Conservation (phyloP, 2,329 filamentous ascomycete genomes). For the Diaporthe sp. region DNA sequence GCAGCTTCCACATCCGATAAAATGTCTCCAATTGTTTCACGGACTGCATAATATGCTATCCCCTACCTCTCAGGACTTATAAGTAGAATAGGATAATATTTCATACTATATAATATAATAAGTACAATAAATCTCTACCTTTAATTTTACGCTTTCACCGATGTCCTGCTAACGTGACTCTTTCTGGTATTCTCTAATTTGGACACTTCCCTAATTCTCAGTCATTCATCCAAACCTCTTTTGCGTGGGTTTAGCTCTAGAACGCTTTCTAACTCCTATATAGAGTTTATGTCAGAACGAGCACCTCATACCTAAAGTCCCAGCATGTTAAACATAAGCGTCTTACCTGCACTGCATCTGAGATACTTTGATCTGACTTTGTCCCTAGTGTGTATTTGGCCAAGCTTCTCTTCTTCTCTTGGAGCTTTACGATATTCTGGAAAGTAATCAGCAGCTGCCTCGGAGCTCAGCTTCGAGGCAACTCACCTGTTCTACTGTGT, state of each 20-base stretch:
- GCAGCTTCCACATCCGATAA: too few relatives aligned
- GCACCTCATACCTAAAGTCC: not conserved
- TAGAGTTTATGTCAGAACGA: not conserved
- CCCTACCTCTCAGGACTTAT: too few relatives aligned
- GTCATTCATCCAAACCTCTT: not conserved
- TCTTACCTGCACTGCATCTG: conserved; percentile 5
- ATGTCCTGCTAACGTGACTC: too few relatives aligned
- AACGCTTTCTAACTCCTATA: not conserved
- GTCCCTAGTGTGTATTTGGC: not conserved
- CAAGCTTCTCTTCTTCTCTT: conserved; percentile 15
- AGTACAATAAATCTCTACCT: too few relatives aligned
- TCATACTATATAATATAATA: too few relatives aligned
- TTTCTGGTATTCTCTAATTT: too few relatives aligned
- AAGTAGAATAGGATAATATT: too few relatives aligned
- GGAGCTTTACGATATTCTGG: conserved; percentile 1
- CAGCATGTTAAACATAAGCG: not conserved
- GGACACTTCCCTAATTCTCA: not conserved
- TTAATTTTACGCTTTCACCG: too few relatives aligned
- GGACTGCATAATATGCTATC: too few relatives aligned
- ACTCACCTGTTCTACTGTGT: conserved; percentile 56
- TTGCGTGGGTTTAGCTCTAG: not conserved
- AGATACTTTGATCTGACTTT: not conserved
- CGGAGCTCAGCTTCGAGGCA: too few relatives aligned
- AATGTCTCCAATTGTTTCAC: too few relatives aligned
- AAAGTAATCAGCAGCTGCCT: not conserved